These are phyloP conservation scores for Phoenix dactylifera DNA, from an alignment of 176 grass and related monocot genomes.

Conservation along the genomic window DNA sequence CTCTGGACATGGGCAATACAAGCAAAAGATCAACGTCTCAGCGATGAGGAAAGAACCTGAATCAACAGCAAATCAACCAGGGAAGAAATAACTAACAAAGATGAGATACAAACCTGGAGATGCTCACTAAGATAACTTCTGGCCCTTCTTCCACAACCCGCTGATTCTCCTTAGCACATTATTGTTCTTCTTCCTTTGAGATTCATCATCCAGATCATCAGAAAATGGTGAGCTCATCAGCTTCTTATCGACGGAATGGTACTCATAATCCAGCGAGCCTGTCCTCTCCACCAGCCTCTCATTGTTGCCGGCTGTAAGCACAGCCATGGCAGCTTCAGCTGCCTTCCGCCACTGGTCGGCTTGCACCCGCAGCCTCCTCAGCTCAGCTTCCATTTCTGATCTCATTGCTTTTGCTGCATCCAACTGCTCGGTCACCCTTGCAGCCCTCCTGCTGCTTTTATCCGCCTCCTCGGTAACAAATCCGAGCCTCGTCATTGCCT, in stretches of 20 bases:
- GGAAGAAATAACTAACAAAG: conserved; percentile 15
- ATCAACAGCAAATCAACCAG: neutral
- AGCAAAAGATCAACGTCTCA: too few species aligned
- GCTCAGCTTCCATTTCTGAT: conserved; percentile 55
- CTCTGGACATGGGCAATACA: too few species aligned
- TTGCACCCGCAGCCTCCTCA: conserved; percentile 77
- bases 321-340: conserved; percentile 71
- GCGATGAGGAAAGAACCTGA: too few species aligned
- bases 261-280: conserved; percentile 33
- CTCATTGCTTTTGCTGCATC: conserved; percentile 28
- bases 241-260: conserved; percentile 36
- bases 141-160: conserved; percentile 84
- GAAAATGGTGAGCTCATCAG: conserved; percentile 27
- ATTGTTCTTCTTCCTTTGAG: conserved; percentile 57
- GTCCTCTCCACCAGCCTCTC: conserved; percentile 54
- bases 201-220: conserved; percentile 66
- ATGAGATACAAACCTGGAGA: conserved; percentile 11
- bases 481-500: conserved; percentile 17
- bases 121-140: too few species aligned
- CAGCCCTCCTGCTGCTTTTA: conserved; percentile 9
- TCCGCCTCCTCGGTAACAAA: conserved; percentile 16
- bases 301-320: conserved; percentile 70
- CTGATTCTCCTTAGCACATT: conserved; percentile 82
- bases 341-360: conserved; percentile 98
- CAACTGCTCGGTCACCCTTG: conserved; percentile 14